These are phyloP conservation scores for Debaryomyces singareniensis DNA, from an alignment of 1,139 yeast species.

Conservation along the genomic window DNA sequence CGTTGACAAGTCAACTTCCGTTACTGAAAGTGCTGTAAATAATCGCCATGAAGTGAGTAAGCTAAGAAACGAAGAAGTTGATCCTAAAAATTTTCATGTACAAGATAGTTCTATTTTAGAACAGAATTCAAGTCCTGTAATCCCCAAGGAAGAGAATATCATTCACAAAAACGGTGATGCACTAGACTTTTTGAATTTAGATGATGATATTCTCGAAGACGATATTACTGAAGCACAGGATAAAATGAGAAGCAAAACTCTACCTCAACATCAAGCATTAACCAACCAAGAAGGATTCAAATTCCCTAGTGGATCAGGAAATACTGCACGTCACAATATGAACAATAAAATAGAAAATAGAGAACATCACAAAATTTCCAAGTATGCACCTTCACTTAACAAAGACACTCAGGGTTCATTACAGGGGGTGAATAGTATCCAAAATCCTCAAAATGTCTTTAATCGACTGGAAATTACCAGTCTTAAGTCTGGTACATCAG, in stretches of 20 bases:
- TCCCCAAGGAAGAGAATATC: no score
- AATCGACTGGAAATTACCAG: conserved; percentile 4
- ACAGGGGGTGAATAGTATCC: not conserved
- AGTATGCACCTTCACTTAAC: conserved; percentile 13
- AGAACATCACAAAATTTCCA: conserved; percentile 25
- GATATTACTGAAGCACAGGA: no score
- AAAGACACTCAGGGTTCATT: not conserved
- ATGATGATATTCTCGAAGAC: conserved; percentile 42
- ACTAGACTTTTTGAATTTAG: conserved; percentile 38
- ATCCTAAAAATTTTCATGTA: no score
- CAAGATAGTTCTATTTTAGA: no score
- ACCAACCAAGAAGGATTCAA: conserved; percentile 9
- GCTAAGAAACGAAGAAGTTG: no score
- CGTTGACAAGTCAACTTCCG: no score
- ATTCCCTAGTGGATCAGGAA: not conserved
- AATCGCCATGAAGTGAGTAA: no score
- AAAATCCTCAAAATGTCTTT: not conserved
- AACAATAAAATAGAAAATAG: not conserved
- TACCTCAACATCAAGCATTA: no score
- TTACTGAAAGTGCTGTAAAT: no score
- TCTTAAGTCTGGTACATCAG: conserved; percentile 11
- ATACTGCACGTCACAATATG: not conserved
- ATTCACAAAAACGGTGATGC: no score
- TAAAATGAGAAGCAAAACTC: no score
- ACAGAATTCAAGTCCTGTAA: no score